Conservation (phyloP, 495 filamentous ascomycete species). For the Astrocystis sublimbata region DNA sequence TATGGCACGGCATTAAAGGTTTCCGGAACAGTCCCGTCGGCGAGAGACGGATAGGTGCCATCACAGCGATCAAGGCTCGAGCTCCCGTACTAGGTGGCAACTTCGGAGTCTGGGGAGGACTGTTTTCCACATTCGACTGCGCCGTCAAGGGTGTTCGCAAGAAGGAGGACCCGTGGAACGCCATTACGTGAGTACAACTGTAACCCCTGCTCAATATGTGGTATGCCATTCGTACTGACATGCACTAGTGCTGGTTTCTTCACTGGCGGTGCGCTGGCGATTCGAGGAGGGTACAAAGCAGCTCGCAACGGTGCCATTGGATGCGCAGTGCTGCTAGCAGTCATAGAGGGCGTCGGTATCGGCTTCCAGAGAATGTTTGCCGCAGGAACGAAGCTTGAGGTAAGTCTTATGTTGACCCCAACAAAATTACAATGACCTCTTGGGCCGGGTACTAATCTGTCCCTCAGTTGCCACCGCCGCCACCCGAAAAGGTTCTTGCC, state of each 20-base stretch:
- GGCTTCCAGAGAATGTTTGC: conserved; percentile 97
- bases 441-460: not conserved
- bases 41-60: conserved; percentile 89
- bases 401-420: conserved; percentile 39
- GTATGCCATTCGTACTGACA: conserved; percentile 45
- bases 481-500: conserved; percentile 42
- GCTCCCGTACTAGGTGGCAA: conserved; percentile 96
- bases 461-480: conserved; percentile 40
- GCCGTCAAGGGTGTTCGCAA: conserved; percentile 93
- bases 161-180: conserved; percentile 98
- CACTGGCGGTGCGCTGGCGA: conserved; percentile 87
- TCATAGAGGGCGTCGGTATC: conserved; percentile 97
- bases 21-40: conserved; percentile 87
- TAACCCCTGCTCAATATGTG: not conserved
- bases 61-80: conserved; percentile 96
- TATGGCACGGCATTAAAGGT: conserved; percentile 98
- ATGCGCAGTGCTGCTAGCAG: conserved; percentile 88
- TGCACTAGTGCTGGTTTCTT: conserved; percentile 79
- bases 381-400: conserved; percentile 83
- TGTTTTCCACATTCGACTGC: conserved; percentile 95
- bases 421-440: not conserved
- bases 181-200: conserved; percentile 54
- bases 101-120: conserved; percentile 95
- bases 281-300: conserved; percentile 85
- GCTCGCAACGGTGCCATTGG: conserved; percentile 93